Percentiles rank a stretch among this genome's conserved stretches.
phyloP scores from a whole-genome alignment of 306 rosid genomes.

The Dicorynia guianensis region DNA sequence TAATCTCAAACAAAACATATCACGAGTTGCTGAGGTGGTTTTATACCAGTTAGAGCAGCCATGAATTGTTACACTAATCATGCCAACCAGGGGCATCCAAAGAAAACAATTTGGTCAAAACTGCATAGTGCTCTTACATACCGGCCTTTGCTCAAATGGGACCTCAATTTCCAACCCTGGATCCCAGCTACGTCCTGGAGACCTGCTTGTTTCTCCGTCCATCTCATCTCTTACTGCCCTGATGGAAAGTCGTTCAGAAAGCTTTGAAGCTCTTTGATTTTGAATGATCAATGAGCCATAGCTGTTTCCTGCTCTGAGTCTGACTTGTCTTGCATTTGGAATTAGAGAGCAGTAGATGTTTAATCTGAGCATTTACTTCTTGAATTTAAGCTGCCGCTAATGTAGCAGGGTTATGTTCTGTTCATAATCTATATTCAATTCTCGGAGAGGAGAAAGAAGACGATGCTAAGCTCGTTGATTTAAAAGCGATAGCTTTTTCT shows the following conservation, averaged over 20 bases:
- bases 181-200: slow-evolving; percentile 83
- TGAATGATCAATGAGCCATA: slow-evolving; percentile 63
- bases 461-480: slow-evolving; percentile 33
- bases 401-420: slow-evolving; percentile 16
- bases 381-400: slow-evolving; percentile 32
- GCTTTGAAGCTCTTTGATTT: slow-evolving; percentile 46
- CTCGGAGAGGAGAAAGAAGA: slow-evolving; percentile 23
- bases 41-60: slow-evolving; percentile 18
- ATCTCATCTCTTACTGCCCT: slow-evolving; percentile 78
- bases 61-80: slow-evolving; percentile 18
- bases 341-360: slow-evolving; percentile 71
- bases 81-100: slow-evolving; percentile 12
- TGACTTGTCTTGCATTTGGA: slow-evolving; percentile 55
- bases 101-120: slow-evolving; percentile 18
- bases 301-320: slow-evolving; percentile 49
- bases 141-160: slow-evolving; percentile 97
- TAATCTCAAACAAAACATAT: background rate
- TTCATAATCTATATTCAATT: slow-evolving; percentile 34
- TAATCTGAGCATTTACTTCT: slow-evolving; percentile 70
- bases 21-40: background rate
- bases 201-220: slow-evolving; percentile 74
- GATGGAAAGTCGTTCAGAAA: slow-evolving; percentile 45
- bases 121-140: slow-evolving; percentile 41
- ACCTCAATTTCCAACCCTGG: slow-evolving; percentile 89
- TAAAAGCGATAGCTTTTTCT: slow-evolving; percentile 22